Evolutionary conservation across 371 early-diverging fungal species (phyloP), one percentile per base, ranked within the genome.

Genomic region (Mortierella sp.): DNA sequence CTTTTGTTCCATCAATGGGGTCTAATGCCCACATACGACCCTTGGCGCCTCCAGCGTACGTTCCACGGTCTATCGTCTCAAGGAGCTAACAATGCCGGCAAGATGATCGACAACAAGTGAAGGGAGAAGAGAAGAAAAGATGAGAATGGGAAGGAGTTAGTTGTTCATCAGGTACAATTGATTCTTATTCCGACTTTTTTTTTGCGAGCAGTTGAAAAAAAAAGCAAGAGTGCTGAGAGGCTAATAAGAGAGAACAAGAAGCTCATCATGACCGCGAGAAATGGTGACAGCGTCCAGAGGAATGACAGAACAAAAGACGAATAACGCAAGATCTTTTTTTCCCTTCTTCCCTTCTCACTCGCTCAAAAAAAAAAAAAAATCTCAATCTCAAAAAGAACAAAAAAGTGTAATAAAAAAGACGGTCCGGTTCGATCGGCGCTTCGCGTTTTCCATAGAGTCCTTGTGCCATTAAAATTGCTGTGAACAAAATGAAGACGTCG

Each of bases 11-110:
- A 85, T 97, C 99, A 83, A 99, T 96, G 5, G 99, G 99, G 85
- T 99, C 99, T 72, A 99, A 88, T 22, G 98, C 96, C 99, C 99
- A 99, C 89, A 91, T 91, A 70, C 98, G 92, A 14, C 97, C 97
- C 44, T 86, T 81, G 1, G 94, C 44, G 8, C 97, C 97, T 47
- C 98, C 98, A 16, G 85, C 90, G 87, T 91, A 94, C 63, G 90
- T 92, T 19, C 98, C 99, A n/a, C 94, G 90, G 79, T 98, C 98
- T 85, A 99, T 98, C 10, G 95, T 90, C 52, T 90, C 88, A 31
- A 95, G 84, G 39, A 97, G 86, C 96, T 97, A 43, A 34, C n/a
- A 48, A 48, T 61, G 39, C 37, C 61, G n/a, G 37, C 9, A n/a
- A n/a, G n/a, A 22, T 16, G 61, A 31, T 19, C 10, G 31, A 29